Base-by-base conservation (phyloP, 140 eudicot species). In the Cichorium intybus region DNA sequence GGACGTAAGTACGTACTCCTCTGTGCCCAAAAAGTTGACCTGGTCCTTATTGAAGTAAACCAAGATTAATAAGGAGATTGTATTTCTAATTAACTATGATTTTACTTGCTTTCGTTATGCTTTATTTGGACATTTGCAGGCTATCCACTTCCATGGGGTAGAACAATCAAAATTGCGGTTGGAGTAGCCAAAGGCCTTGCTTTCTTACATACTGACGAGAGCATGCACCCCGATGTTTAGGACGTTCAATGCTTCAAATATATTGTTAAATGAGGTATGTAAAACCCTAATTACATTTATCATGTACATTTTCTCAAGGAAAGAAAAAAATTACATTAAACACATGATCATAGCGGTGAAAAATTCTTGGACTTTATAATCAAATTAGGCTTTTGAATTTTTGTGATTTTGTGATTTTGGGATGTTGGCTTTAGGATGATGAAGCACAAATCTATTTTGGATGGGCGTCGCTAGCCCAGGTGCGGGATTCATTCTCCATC, bases 401-500 rank as follows among this genome's bases (percentile, higher is more conserved):
- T n/a, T n/a, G n/a, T n/a, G n/a, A n/a, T n/a, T n/a, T n/a, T n/a
- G n/a, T n/a, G n/a, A n/a, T n/a, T n/a, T 43, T 14, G 37, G 37
- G 37, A 6, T 27, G 31, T 43, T 15, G 49, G 49, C 15, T 7
- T 43, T 43, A 43, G 49, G 18, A 43, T 43, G 7, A 43, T 43
- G 49, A 14, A 43, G n/a, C 49, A 4, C 18, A 43, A 2, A 18
- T 43, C 49, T 43, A 43, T 70, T 80, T 80, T 55, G 85, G 85
- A 60, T 20, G 71, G 23, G 78, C 75, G 18, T 65, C 50, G 39
- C 16, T 66, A 35, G 85, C 81, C 8, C 81, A 75, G 3, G 20
- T 75, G 2, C 34, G 51, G 24, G 85, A 75, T 34, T 68, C 71
- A 60, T 75, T 81, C 15, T 73, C 72, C 58, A 80, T 81, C 17